These are phyloP conservation scores for Starmerella roubikii DNA, from an alignment of 805 yeast species.

Conservation along the genomic window DNA sequence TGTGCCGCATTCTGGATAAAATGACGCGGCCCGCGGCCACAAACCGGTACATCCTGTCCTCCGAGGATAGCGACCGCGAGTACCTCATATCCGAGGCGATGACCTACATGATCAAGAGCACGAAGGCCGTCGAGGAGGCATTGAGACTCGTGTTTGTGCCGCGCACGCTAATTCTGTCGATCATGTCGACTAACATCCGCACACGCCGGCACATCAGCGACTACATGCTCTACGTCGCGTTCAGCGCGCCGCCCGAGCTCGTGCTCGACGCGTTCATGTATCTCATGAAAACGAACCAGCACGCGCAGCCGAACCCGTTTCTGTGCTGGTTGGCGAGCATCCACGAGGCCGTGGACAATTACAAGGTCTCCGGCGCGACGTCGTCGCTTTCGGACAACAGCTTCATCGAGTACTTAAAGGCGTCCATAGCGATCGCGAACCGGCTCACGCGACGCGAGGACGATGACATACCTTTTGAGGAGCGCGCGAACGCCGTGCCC, in stretches of 20 bases:
- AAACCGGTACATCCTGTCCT: conserved; percentile 21
- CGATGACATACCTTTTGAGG: no score
- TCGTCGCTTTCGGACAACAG: no score
- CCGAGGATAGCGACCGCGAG: conserved; percentile 52
- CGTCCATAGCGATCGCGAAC: background rate
- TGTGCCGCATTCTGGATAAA: conserved; percentile 53
- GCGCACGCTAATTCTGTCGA: conserved; percentile 54
- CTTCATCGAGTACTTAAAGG: background rate
- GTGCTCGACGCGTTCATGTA: no score
- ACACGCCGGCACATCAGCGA: conserved; percentile 76
- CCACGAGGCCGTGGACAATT: conserved; percentile 59
- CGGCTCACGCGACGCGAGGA: background rate
- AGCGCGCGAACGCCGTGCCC: no score
- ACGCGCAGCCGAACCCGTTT: no score
- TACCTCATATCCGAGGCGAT: conserved; percentile 63
- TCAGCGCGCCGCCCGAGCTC: conserved; percentile 41
- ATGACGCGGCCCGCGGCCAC: conserved; percentile 27
- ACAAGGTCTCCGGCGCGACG: conserved; percentile 84
- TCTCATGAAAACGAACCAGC: no score
- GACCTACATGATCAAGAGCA: conserved; percentile 54
- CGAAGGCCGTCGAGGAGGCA: conserved; percentile 48
- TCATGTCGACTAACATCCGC: conserved; percentile 57
- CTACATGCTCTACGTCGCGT: conserved; percentile 42
- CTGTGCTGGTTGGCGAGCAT: conserved; percentile 65
- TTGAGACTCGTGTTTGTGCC: conserved; percentile 33